Base-by-base conservation (phyloP, 2,329 filamentous ascomycete genomes). In the Ophiostoma australiae region DNA sequence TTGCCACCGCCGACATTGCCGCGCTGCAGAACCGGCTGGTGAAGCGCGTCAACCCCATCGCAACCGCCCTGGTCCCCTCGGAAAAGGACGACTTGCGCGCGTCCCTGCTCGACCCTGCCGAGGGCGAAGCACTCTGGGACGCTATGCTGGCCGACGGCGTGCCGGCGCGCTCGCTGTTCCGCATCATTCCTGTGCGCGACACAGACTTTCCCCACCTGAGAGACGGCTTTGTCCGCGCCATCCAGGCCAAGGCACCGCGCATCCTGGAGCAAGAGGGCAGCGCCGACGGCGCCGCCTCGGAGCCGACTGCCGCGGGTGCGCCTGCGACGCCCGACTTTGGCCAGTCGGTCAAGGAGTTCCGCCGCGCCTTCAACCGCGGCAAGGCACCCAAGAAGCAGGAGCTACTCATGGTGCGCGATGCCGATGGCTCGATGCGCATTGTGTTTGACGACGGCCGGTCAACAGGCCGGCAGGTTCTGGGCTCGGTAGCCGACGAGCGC, bases 151-250 rank as follows among this genome's bases (percentile, higher is more conserved):
- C 84, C 72, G 83, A 89, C 0, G 84, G 87, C 3, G 85, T 88
- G 0, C 87, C 94, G n/a, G 85, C 77, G 39, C 84, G 93, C 70
- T 94, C 89, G 35, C 87, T 90, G 0, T 89, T 97, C 81, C 87
- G 94, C 66, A 90, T 99, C 74, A 89, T 94, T 2, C 95, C 95
- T 0, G 93, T 93, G n/a, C 86, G 93, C 52, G 93, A 96, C 80
- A 99, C 95, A 23, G 94, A 98, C 80, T 98, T 97, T 80, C 88
- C 90, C 74, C 95, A 99, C 79, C 80, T 99, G 73, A 88, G 94
- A 58, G 95, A 99, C 78, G 95, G 92, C 0, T 96, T 94, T 82
- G 92, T 97, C 72, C 87, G 93, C 6, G 91, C 92, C 31, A 90
- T 99, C 74, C 91, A 91, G 70, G 90, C 87, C 10, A 88, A 91